phyloP scores from a whole-genome alignment of 1,284 basidiomycete genomes.

The Rhizoctonia solani region DNA sequence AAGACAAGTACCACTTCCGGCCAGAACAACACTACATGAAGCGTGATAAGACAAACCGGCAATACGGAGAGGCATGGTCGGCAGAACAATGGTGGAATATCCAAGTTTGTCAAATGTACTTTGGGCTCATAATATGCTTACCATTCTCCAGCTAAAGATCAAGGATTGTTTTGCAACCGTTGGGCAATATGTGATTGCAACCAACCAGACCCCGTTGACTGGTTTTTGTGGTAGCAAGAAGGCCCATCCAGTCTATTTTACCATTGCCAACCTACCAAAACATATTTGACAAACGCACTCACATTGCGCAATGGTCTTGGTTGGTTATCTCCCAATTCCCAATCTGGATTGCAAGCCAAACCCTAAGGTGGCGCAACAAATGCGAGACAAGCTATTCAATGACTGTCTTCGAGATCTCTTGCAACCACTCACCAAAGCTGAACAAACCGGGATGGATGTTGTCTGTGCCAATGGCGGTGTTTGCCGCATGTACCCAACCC shows the following conservation, averaged over 20 bases:
- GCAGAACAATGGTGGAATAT: conserved; percentile 33
- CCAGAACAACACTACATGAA: background rate
- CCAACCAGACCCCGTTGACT: conserved; percentile 34
- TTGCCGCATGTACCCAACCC: background rate
- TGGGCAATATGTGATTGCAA: conserved; percentile 8
- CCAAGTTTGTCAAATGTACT: conserved; percentile 8
- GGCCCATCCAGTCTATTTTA: conserved; percentile 36
- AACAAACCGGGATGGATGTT: conserved; percentile 51
- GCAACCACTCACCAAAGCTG: background rate
- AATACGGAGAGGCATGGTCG: conserved; percentile 20
- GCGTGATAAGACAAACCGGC: background rate
- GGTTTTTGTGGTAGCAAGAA: conserved; percentile 34
- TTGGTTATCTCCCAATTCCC: conserved; percentile 36
- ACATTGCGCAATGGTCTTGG: conserved; percentile 17
- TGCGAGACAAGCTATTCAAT: conserved; percentile 32
- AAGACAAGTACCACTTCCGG: background rate
- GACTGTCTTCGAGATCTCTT: conserved; percentile 27
- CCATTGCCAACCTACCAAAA: conserved; percentile 37
- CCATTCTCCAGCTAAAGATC: background rate
- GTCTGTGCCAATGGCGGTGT: conserved; percentile 40
- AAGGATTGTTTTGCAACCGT: conserved; percentile 5
- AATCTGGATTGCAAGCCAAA: background rate
- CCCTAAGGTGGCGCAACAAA: background rate
- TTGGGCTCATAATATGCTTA: background rate
- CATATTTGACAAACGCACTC: background rate